Conservation (phyloP, 2,329 filamentous ascomycete species). For the Beauveria australis region DNA sequence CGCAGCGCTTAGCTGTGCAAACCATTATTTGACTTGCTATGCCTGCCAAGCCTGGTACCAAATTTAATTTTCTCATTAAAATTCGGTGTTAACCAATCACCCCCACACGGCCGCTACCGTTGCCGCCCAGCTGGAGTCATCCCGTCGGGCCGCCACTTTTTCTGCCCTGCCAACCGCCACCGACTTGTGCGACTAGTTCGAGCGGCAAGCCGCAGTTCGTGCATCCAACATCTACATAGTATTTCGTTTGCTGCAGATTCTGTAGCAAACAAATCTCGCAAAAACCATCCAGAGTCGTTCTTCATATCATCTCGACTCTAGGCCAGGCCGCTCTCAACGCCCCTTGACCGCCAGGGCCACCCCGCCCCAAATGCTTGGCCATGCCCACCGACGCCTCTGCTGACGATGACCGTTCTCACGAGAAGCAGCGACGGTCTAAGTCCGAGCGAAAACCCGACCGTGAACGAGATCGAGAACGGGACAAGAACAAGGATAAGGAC, state of each 20-base stretch:
- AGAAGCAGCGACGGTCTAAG: slow-evolving; percentile 32
- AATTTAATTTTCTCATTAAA: not conserved
- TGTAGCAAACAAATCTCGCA: not conserved
- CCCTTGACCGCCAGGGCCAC: not conserved
- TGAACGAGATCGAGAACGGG: slow-evolving; percentile 24
- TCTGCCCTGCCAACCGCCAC: slow-evolving; percentile 9
- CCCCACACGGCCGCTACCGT: slow-evolving; percentile 11
- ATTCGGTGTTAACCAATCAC: not conserved
- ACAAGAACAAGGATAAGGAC: slow-evolving; percentile 21
- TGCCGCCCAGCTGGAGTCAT: slow-evolving; percentile 9
- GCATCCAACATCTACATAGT: not conserved
- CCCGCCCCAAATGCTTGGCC: slow-evolving; percentile 15
- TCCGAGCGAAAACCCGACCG: slow-evolving; percentile 29
- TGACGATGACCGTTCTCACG: slow-evolving; percentile 29
- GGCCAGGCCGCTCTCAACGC: not conserved
- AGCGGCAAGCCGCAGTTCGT: not conserved
- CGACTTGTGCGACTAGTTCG: slow-evolving; percentile 2
- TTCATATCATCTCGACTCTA: not conserved
- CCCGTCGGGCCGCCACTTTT: slow-evolving; percentile 11
- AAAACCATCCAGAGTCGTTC: no score
- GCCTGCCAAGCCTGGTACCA: not conserved
- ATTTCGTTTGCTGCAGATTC: not conserved
- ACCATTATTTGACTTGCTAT: not conserved
- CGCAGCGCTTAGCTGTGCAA: slow-evolving; percentile 1
- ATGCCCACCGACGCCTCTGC: slow-evolving; percentile 32